Percentiles rank a stretch among this genome's conserved stretches.
These are phyloP conservation scores for Beauveria sp. DNA, from an alignment of 2,329 filamentous ascomycete species.

Conservation along the genomic window DNA sequence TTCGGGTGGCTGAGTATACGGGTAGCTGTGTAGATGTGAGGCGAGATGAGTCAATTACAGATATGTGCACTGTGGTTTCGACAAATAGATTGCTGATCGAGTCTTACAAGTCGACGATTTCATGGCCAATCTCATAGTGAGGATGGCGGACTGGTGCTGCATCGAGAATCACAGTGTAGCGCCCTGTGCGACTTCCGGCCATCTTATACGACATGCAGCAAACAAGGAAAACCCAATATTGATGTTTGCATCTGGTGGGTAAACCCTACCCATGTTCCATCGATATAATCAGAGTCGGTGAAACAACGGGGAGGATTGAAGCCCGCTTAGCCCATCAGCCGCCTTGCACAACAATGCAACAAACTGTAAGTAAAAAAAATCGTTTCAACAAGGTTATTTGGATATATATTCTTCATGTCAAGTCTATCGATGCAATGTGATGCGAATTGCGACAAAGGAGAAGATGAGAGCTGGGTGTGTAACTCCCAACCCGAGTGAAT, in stretches of 20 bases:
- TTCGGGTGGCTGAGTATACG: background rate
- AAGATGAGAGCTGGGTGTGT: background rate
- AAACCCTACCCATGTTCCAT: background rate
- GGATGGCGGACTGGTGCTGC: background rate
- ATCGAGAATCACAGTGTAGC: background rate
- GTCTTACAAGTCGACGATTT: background rate
- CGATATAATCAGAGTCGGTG: background rate
- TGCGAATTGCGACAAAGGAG: background rate
- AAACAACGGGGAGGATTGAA: background rate
- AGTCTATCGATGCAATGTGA: conserved; percentile 3
- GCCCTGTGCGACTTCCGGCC: background rate
- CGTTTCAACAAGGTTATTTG: background rate
- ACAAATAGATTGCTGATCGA: background rate
- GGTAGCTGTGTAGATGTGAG: background rate
- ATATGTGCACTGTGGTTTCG: background rate
- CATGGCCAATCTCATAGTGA: background rate
- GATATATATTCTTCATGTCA: background rate
- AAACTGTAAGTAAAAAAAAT: background rate
- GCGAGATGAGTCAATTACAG: background rate
- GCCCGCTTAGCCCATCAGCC: background rate
- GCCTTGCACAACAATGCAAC: background rate
- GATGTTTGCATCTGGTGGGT: background rate
- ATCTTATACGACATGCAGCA: background rate
- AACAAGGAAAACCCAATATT: background rate
- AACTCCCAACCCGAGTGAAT: background rate